Evolutionary conservation across 176 grass and related monocot genomes (phyloP), one percentile per base, ranked within the genome.

Genomic region (Lolium rigidum): DNA sequence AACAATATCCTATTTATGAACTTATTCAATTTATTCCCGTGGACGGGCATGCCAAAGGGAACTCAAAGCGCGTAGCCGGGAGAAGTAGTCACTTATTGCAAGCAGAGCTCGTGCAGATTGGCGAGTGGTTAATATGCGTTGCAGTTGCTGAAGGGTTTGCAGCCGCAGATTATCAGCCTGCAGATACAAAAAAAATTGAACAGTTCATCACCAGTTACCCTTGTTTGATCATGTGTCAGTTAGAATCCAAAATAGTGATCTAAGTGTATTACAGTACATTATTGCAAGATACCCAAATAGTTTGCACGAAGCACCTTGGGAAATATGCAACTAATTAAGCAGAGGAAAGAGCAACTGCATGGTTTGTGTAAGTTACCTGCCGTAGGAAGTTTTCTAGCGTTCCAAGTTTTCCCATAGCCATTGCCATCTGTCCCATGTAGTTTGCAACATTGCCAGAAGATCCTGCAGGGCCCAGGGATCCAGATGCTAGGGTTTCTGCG

Each of bases 361-460:
- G 68, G 55, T 75, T 85, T 89, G 79, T 21, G 86, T 68, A 48
- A 72, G 76, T 83, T 87, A 97, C 95, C 92, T 97, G 95, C 10
- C 84, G 92, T 54, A 97, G 90, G 79, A 97, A 97, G 82, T 92
- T 97, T 80, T 97, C 95, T 55, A 97, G 90, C 64, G 90, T 97
- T 17, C 92, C 95, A 28, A 97, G 90, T 83, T 97, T 97, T 61
- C 95, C 95, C 92, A 97, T 97, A 43, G 95, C 95, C 95, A 97
- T 97, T 21, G 95, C 95, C 95, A 97, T 94, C 61, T 97, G 95
- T 76, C 95, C 95, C 92, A 94, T 97, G 81, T 97, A 97, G 86
- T 91, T 97, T 77, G 95, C 92, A 70, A 97, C 95, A 81, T 92
- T 91, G 64, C 92, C 81, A 22, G 92, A 92, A 51, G 89, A 80